These are phyloP conservation scores for Colletotrichum abscissum DNA, from an alignment of 2,329 filamentous ascomycete species.

Conservation along the genomic window DNA sequence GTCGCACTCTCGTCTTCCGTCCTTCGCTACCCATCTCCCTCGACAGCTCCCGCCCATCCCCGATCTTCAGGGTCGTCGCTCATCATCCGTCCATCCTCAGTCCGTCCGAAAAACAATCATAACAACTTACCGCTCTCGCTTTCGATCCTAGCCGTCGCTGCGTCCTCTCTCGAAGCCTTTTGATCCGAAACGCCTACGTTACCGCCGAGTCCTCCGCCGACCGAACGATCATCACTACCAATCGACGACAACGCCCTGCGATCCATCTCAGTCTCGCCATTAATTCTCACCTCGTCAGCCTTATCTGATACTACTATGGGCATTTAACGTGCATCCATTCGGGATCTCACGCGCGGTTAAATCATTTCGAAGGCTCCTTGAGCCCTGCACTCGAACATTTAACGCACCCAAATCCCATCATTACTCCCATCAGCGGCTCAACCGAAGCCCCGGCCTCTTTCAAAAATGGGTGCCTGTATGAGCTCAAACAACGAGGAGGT, in stretches of 20 bases:
- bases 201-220: slow-evolving; percentile 24
- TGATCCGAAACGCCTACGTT: slow-evolving; percentile 7
- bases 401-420: not conserved
- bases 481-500: slow-evolving; percentile 87
- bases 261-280: not conserved
- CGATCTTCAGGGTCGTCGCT: slow-evolving; percentile 16
- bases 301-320: slow-evolving; percentile 27
- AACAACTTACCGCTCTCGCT: not conserved
- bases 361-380: not conserved
- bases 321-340: slow-evolving; percentile 26
- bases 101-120: slow-evolving; percentile 5
- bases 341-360: not conserved
- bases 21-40: slow-evolving; percentile 34
- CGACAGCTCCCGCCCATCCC: slow-evolving; percentile 30
- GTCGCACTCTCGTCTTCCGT: slow-evolving; percentile 34
- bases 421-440: not conserved
- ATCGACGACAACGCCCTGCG: not conserved
- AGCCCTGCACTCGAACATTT: slow-evolving; percentile 12
- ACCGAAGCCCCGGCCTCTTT: not conserved
- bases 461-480: slow-evolving; percentile 91
- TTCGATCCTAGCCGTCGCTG: not conserved
- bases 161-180: not conserved
- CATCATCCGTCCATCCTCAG: slow-evolving; percentile 27
- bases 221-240: not conserved
- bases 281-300: not conserved